phyloP scores from a whole-genome alignment of 768 basidiomycete genomes.

The Lactarius quietus region DNA sequence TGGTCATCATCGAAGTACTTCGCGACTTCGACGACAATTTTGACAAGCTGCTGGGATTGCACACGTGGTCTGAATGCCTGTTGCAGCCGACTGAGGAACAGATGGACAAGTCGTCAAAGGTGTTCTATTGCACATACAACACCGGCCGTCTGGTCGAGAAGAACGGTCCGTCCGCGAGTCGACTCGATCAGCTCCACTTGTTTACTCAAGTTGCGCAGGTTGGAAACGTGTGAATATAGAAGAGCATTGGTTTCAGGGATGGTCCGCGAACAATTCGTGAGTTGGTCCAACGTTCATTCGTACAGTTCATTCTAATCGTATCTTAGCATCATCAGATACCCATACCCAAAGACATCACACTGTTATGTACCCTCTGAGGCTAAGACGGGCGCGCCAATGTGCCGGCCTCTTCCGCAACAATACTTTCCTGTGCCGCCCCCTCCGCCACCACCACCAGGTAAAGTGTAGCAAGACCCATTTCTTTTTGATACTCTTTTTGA shows the following conservation, averaged over 20 bases:
- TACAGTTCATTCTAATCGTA: not conserved
- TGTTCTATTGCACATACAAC: constrained; percentile 41
- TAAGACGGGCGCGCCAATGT: constrained; percentile 37
- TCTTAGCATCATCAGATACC: constrained; percentile 33
- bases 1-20: constrained; percentile 43
- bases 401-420: constrained; percentile 42
- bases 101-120: constrained; percentile 29
- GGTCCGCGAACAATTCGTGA: constrained; percentile 33
- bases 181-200: too few species aligned
- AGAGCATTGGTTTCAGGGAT: constrained; percentile 42
- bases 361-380: constrained; percentile 42
- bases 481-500: not conserved
- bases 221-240: constrained; percentile 46
- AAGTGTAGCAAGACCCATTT: too few species aligned
- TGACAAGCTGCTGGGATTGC: constrained; percentile 39
- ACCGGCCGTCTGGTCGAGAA: constrained; percentile 44
- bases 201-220: constrained; percentile 32
- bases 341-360: constrained; percentile 40
- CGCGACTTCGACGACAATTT: constrained; percentile 33
- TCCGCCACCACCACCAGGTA: constrained; percentile 34
- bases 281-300: constrained; percentile 12
- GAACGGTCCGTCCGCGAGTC: constrained; percentile 34
- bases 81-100: constrained; percentile 33
- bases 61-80: constrained; percentile 44
- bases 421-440: constrained; percentile 31